phyloP scores from a whole-genome alignment of 441 rosid species.

The Sinapis alba region DNA sequence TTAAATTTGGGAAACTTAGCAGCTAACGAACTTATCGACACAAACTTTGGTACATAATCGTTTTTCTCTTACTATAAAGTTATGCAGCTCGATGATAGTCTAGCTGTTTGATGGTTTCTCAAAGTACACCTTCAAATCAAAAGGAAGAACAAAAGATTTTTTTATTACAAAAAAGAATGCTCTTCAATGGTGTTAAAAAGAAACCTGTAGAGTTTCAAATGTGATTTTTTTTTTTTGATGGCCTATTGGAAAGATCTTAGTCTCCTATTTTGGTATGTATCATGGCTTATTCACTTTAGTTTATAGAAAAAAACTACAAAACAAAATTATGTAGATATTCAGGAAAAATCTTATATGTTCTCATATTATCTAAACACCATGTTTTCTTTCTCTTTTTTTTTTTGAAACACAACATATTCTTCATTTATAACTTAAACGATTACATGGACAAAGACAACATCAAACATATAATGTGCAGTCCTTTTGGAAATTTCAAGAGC shows the following conservation, averaged over 20 bases:
- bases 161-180: not conserved
- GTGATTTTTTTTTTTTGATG: not conserved
- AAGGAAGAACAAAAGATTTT: constrained; percentile 8
- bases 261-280: not conserved
- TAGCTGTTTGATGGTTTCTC: constrained; percentile 77
- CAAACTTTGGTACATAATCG: no score
- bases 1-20: no score
- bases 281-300: no score
- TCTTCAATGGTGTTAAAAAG: not conserved
- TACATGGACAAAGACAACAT: no score
- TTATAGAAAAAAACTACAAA: no score
- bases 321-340: not conserved
- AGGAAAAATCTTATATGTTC: not conserved
- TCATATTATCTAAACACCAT: not conserved
- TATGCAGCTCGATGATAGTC: constrained; percentile 66
- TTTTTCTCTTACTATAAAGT: not conserved
- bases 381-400: not conserved
- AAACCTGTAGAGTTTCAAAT: not conserved
- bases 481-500: no score
- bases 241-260: not conserved
- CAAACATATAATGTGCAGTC: no score
- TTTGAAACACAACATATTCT: no score
- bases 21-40: no score
- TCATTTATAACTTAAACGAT: no score
- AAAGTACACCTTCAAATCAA: constrained; percentile 56